Evolutionary conservation across 1,139 yeast genomes (phyloP).

Genomic region (Eremothecium sinecaudum): DNA sequence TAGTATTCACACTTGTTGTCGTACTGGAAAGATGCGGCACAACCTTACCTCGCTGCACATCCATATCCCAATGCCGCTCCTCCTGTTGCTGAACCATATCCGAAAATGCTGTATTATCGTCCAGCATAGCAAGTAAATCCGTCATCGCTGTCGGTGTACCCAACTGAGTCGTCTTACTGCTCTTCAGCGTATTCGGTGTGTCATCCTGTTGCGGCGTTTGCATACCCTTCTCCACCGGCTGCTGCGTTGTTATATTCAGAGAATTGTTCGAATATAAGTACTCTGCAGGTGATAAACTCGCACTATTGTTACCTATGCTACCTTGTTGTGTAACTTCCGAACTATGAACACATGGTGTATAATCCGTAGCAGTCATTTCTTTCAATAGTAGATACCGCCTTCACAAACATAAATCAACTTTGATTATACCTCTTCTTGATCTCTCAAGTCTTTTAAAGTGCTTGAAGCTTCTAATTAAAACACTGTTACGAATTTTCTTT

Average conservation of each 20-base stretch:
- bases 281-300: not conserved
- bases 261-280: conserved; percentile 3
- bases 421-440: too few relatives aligned
- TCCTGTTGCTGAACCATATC: conserved; percentile 7
- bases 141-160: conserved; percentile 24
- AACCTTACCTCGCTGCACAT: conserved; percentile 1
- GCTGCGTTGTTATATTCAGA: conserved; percentile 6
- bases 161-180: conserved; percentile 6
- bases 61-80: conserved; percentile 3
- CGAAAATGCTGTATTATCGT: conserved; percentile 15
- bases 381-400: too few relatives aligned
- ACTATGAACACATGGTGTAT: conserved; percentile 3
- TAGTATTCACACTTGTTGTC: conserved; percentile 2
- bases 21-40: conserved; percentile 3
- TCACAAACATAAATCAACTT: too few relatives aligned
- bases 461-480: too few relatives aligned
- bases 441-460: too few relatives aligned
- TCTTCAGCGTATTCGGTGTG: conserved; percentile 5
- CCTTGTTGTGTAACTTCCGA: conserved; percentile 1
- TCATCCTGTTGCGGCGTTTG: conserved; percentile 7
- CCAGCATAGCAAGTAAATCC: conserved; percentile 22
- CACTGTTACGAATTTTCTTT: too few relatives aligned
- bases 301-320: not conserved
- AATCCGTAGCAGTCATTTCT: conserved; percentile 3
- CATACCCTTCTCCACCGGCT: conserved; percentile 4